Conservation (phyloP, 192 early-diverging fungal genomes). For the Geranomyces variabilis region DNA sequence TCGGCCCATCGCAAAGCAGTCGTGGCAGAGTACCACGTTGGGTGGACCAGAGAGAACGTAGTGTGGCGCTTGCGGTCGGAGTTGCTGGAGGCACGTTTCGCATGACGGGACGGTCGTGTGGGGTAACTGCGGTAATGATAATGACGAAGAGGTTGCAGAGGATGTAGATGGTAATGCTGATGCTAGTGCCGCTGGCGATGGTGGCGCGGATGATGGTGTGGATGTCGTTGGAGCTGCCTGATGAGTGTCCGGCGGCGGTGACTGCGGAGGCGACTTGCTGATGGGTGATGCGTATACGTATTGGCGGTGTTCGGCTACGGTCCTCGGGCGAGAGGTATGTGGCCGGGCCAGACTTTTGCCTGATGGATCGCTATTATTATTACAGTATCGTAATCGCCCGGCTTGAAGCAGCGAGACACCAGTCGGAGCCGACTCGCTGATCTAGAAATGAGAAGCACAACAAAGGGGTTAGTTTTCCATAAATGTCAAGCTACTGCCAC, state of each 20-base stretch:
- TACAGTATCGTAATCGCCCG: neutral
- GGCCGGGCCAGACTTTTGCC: neutral
- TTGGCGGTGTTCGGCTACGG: neutral
- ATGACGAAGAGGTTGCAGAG: neutral
- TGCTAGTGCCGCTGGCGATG: neutral
- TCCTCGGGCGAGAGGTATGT: neutral
- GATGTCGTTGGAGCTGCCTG: neutral
- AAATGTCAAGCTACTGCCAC: too few species aligned
- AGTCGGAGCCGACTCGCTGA: neutral
- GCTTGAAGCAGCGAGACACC: neutral
- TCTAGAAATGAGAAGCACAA: neutral
- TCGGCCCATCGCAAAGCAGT: conserved; percentile 19
- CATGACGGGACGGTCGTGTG: conserved; percentile 2
- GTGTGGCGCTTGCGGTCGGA: neutral
- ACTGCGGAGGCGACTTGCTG: neutral
- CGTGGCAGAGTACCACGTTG: conserved; percentile 18
- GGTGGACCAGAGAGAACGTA: neutral
- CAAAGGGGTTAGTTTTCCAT: neutral
- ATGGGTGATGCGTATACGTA: neutral
- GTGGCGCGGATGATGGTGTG: neutral
- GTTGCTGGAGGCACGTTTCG: conserved; percentile 2
- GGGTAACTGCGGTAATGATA: neutral
- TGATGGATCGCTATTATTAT: too few species aligned
- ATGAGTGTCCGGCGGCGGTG: too few species aligned
- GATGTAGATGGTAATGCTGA: neutral